phyloP scores from a whole-genome alignment of 2,329 filamentous ascomycete species.

The Pyricularia grisea region DNA sequence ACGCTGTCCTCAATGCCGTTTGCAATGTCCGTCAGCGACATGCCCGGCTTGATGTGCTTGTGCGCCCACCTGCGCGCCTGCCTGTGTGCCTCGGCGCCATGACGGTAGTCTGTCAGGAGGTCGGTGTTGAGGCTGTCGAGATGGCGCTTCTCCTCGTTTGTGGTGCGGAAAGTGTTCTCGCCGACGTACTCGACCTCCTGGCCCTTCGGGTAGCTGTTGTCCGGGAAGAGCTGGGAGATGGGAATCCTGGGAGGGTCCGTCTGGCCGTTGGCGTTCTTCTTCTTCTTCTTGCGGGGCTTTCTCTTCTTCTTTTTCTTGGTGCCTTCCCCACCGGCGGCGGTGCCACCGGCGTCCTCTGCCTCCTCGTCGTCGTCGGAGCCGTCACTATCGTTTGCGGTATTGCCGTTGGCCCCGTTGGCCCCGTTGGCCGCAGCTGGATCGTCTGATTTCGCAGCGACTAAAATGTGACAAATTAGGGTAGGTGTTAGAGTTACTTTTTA shows the following conservation, averaged over 20 bases:
- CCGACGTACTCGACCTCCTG: slow-evolving; percentile 70
- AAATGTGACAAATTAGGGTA: neutral
- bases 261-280: slow-evolving; percentile 57
- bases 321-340: slow-evolving; percentile 27
- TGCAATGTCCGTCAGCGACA: slow-evolving; percentile 68
- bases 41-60: slow-evolving; percentile 69
- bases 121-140: slow-evolving; percentile 72
- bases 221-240: slow-evolving; percentile 64
- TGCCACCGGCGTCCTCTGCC: slow-evolving; percentile 27
- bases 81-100: slow-evolving; percentile 70
- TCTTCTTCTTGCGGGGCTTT: slow-evolving; percentile 65
- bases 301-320: slow-evolving; percentile 63
- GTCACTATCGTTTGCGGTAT: slow-evolving; percentile 32
- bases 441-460: slow-evolving; percentile 11
- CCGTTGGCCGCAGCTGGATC: slow-evolving; percentile 26
- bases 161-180: slow-evolving; percentile 72
- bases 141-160: slow-evolving; percentile 75
- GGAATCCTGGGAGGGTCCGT: slow-evolving; percentile 68
- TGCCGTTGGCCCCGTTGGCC: slow-evolving; percentile 27
- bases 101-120: slow-evolving; percentile 68
- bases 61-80: slow-evolving; percentile 76
- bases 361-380: slow-evolving; percentile 42
- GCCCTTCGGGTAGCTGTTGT: slow-evolving; percentile 64
- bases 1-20: slow-evolving; percentile 76
- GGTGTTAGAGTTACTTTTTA: neutral